These are phyloP conservation scores for Onygena corvina DNA, from an alignment of 2,329 filamentous ascomycete species.

Conservation along the genomic window DNA sequence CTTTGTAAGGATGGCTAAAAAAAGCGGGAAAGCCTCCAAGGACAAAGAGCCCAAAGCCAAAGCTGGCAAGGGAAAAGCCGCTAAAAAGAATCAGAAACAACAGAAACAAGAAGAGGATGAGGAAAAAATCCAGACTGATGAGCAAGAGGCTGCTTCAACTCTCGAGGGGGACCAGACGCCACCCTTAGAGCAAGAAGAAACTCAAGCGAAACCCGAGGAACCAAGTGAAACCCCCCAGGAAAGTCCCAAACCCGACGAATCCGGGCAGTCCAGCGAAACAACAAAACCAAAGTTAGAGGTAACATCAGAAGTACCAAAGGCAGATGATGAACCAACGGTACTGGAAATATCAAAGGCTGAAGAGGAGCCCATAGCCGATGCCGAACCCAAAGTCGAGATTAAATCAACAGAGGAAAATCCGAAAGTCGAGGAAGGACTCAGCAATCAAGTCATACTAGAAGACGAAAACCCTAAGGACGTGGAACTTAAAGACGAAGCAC, in stretches of 20 bases:
- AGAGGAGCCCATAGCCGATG: neutral
- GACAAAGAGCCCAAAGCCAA: slow-evolving; percentile 12
- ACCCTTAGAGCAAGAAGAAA: slow-evolving; percentile 6
- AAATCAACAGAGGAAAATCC: neutral
- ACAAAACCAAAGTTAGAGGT: neutral
- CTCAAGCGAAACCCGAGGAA: slow-evolving; percentile 6
- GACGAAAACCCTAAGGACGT: too few relatives aligned
- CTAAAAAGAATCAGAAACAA: slow-evolving; percentile 12
- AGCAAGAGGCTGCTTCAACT: neutral
- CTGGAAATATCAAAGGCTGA: neutral
- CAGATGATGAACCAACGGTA: neutral
- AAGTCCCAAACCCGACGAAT: neutral
- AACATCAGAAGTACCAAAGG: neutral
- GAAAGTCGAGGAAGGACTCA: neutral
- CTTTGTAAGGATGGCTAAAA: slow-evolving; percentile 11
- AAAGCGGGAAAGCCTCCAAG: slow-evolving; percentile 11
- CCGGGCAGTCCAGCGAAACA: slow-evolving; percentile 1
- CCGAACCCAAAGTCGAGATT: neutral
- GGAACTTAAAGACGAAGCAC: too few relatives aligned
- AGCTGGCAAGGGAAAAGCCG: slow-evolving; percentile 12
- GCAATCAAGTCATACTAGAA: too few relatives aligned
- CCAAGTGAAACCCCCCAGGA: neutral
- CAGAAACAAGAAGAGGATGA: slow-evolving; percentile 9
- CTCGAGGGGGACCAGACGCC: neutral
- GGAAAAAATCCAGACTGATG: slow-evolving; percentile 1